Evolutionary conservation across 805 yeast genomes (phyloP).

Genomic region (Candida loeiensis): DNA sequence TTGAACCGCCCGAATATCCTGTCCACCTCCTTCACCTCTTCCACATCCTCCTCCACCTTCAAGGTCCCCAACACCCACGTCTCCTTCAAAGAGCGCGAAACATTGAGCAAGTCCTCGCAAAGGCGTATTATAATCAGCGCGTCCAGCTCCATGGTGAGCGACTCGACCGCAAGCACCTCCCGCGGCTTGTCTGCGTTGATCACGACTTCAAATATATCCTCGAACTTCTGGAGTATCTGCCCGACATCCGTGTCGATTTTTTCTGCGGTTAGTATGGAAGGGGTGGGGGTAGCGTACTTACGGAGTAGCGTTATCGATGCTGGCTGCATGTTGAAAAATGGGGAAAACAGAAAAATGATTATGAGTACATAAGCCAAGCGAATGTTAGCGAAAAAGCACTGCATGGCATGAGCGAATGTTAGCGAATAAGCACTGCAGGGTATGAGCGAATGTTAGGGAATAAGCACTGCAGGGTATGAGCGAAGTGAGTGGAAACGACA

Average conservation of each 20-base stretch:
- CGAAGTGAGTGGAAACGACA: too few species aligned
- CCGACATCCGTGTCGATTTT: slow-evolving; percentile 51
- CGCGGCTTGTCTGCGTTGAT: slow-evolving; percentile 38
- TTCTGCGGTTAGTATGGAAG: slow-evolving; percentile 23
- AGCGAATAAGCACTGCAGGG: too few species aligned
- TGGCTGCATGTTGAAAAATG: slow-evolving; percentile 41
- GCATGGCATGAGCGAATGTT: too few species aligned
- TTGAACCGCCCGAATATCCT: slow-evolving; percentile 32
- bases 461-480: too few species aligned
- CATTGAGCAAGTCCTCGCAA: slow-evolving; percentile 49
- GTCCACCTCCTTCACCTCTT: slow-evolving; percentile 18
- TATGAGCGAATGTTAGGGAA: too few species aligned
- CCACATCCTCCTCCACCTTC: slow-evolving; percentile 26
- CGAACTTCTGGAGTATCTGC: slow-evolving; percentile 49
- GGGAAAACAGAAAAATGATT: not conserved
- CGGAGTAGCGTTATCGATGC: slow-evolving; percentile 39
- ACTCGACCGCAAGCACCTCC: slow-evolving; percentile 48
- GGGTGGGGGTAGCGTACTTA: slow-evolving; percentile 17
- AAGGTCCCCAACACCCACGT: slow-evolving; percentile 57
- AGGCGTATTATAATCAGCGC: slow-evolving; percentile 49
- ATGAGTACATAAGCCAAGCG: too few species aligned
- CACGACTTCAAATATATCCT: slow-evolving; percentile 50
- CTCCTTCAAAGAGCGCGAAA: slow-evolving; percentile 50
- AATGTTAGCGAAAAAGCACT: too few species aligned
- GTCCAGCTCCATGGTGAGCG: slow-evolving; percentile 52